Evolutionary conservation across 2,329 filamentous ascomycete species (phyloP).

Genomic region (Spiromastix sp.): DNA sequence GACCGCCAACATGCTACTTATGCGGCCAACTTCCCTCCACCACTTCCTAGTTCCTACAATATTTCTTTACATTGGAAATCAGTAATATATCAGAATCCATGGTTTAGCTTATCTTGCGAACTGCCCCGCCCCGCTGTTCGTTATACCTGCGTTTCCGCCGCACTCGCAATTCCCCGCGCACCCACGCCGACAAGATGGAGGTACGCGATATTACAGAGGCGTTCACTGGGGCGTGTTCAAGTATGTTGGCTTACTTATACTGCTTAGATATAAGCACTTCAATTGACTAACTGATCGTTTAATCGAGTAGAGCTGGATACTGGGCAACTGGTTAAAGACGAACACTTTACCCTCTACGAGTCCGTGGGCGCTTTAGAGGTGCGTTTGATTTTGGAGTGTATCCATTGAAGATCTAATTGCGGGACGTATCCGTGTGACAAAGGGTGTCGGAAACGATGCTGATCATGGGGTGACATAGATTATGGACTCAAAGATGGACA

Average conservation of each 20-base stretch:
- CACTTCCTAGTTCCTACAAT: too few species aligned
- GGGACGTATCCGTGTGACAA: too few species aligned
- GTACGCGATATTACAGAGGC: constrained; percentile 45
- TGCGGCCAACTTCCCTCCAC: too few species aligned
- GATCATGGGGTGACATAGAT: constrained; percentile 65
- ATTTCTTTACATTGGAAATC: too few species aligned
- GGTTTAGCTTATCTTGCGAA: too few species aligned
- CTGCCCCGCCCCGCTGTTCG: too few species aligned
- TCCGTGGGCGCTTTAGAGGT: constrained; percentile 67
- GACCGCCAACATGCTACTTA: too few species aligned
- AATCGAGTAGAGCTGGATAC: constrained; percentile 53
- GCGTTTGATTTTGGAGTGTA: constrained; percentile 17
- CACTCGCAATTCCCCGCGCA: constrained; percentile 1
- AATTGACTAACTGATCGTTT: constrained; percentile 7
- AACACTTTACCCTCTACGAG: constrained; percentile 86
- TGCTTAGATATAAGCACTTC: neutral
- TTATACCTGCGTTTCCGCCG: too few species aligned
- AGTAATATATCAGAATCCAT: too few species aligned
- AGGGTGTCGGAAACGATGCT: too few species aligned
- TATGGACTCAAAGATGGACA: constrained; percentile 99
- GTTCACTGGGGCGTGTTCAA: constrained; percentile 42
- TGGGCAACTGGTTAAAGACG: constrained; percentile 88
- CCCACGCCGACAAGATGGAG: constrained; percentile 26
- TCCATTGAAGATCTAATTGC: too few species aligned
- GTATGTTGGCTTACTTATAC: constrained; percentile 23